Base-by-base conservation (phyloP, 1,284 basidiomycete genomes). In the Cystobasidium sp. region DNA sequence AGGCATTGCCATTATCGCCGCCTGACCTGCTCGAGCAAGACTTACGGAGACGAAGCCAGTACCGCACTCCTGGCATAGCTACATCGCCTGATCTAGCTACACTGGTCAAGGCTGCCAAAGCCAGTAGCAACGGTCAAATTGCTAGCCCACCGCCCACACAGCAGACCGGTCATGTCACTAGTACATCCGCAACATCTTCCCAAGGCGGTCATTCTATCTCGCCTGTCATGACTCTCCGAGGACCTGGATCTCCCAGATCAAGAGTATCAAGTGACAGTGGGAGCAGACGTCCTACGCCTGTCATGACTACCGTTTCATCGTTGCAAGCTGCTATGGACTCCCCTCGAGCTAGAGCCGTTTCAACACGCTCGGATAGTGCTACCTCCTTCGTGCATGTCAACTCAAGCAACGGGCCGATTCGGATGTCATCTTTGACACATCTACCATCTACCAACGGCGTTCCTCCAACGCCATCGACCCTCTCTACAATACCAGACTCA, bases 71-170 rank as follows among this genome's bases (percentile, higher is more conserved):
- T 7, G 93, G 92, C 62, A 93, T 91, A 1, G 90, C 92, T 31
- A 92, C 90, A 78, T 92, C 90, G 78, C 93, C 93, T 31, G 93
- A 96, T 82, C 85, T 95, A 31, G 90, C 91, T 4, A 93, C 91
- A 2, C 85, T 94, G 70, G 83, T 93, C 67, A 86, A 89, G 76
- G 93, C 92, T 83, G 89, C 90, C 46, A 91, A 89, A 82, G 89
- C 90, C 79, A 85, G 31, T 31, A 31, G 86, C 24, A 52, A 44
- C 22, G 61, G 61, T 24, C 53, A 41, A 24, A 24, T 51, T 58
- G 41, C 51, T 37, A 20, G 22, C 37, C n/a, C 6, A n/a, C n/a
- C 51, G 53, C 43, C 41, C 14, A 6, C 59, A 41, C 71, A 46
- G 49, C 24, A 31, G 31, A 31, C 22, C 24, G 9, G 24, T 53